phyloP scores from a whole-genome alignment of 1,139 yeast species.

The Sugiyamaella japonica region DNA sequence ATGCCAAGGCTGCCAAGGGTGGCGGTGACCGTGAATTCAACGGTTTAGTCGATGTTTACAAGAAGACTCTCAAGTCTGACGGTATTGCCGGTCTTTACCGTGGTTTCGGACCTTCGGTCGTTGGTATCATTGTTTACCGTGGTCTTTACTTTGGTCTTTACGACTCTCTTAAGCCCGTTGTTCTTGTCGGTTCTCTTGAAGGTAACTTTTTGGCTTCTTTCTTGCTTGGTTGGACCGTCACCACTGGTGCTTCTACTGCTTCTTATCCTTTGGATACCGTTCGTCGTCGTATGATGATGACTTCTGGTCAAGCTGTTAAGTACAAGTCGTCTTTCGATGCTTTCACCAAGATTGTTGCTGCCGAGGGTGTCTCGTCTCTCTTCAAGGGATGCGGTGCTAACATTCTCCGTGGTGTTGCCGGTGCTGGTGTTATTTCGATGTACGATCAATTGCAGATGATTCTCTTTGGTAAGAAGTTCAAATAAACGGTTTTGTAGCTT shows the following conservation, averaged over 20 bases:
- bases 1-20: conserved; percentile 67
- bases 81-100: conserved; percentile 82
- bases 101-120: conserved; percentile 81
- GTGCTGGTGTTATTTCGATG: conserved; percentile 81
- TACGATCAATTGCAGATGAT: conserved; percentile 76
- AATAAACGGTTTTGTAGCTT: conserved; percentile 36
- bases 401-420: conserved; percentile 86
- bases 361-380: conserved; percentile 69
- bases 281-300: conserved; percentile 89
- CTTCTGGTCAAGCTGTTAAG: conserved; percentile 77
- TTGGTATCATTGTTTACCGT: conserved; percentile 79
- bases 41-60: conserved; percentile 76
- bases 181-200: conserved; percentile 69
- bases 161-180: conserved; percentile 76
- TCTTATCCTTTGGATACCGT: conserved; percentile 81
- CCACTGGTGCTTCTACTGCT: conserved; percentile 77
- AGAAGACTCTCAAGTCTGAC: conserved; percentile 71
- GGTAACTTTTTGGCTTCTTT: conserved; percentile 73
- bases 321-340: conserved; percentile 76
- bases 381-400: conserved; percentile 89
- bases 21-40: conserved; percentile 75
- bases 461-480: conserved; percentile 72
- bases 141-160: conserved; percentile 81
- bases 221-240: conserved; percentile 76
- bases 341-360: conserved; percentile 66